These are phyloP conservation scores for Verruconis gallopava DNA, from an alignment of 2,329 filamentous ascomycete species.

Conservation along the genomic window DNA sequence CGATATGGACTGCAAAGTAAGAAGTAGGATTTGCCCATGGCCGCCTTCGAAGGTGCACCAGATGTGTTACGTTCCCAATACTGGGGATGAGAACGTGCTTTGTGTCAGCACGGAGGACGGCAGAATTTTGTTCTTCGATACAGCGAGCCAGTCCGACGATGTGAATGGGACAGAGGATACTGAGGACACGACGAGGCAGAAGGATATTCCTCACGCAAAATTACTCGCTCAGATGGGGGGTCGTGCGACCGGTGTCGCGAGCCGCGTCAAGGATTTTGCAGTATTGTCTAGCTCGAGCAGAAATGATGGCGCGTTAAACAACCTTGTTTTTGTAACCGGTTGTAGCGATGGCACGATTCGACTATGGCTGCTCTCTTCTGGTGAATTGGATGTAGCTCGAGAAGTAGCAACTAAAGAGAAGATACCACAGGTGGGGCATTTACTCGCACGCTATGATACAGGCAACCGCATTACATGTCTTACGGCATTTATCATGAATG, in stretches of 20 bases:
- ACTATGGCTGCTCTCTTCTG: conserved; percentile 50
- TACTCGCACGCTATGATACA: conserved; percentile 71
- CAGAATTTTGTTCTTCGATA: conserved; percentile 70
- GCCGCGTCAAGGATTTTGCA: conserved; percentile 81
- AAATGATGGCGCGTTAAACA: conserved; percentile 27
- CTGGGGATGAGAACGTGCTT: conserved; percentile 36
- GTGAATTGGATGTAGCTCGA: conserved; percentile 15
- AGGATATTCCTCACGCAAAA: conserved; percentile 41
- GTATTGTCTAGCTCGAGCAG: conserved; percentile 34
- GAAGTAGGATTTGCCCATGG: conserved; percentile 56
- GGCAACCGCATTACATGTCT: conserved; percentile 83
- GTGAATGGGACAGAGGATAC: conserved; percentile 17
- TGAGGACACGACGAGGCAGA: conserved; percentile 22
- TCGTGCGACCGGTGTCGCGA: conserved; percentile 48
- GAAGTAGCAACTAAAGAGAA: conserved; percentile 6
- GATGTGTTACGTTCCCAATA: conserved; percentile 52
- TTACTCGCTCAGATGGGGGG: conserved; percentile 70
- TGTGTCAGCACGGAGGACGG: conserved; percentile 85
- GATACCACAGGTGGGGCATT: conserved; percentile 43
- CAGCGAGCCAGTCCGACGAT: too few relatives aligned
- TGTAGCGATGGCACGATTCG: conserved; percentile 80
- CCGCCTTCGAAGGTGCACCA: conserved; percentile 72
- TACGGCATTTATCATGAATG: conserved; percentile 57
- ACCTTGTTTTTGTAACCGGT: conserved; percentile 53
- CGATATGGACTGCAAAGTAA: conserved; percentile 74